Conservation (phyloP, 306 rosid species). For the Cicer bijugum region DNA sequence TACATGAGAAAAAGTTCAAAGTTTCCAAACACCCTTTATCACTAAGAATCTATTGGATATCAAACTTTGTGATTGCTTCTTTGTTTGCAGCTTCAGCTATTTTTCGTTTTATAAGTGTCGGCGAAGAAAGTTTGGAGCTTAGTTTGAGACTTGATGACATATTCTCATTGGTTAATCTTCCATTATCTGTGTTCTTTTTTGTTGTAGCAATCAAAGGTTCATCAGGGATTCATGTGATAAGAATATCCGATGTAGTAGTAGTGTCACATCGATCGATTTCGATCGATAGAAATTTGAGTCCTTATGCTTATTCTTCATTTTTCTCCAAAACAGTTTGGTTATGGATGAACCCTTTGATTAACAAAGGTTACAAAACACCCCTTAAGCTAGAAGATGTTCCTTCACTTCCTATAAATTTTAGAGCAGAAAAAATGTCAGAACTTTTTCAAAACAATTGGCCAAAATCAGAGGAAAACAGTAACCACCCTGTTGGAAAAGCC, state of each 20-base stretch:
- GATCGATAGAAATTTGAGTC: constrained; percentile 42
- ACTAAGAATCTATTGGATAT: constrained; percentile 48
- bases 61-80: constrained; percentile 41
- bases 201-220: constrained; percentile 33
- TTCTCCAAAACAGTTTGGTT: constrained; percentile 46
- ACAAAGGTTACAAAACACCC: constrained; percentile 46
- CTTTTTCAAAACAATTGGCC: constrained; percentile 77
- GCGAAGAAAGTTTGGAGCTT: constrained; percentile 26
- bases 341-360: constrained; percentile 56
- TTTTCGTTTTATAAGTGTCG: constrained; percentile 23
- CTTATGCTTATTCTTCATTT: constrained; percentile 47
- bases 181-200: constrained; percentile 42
- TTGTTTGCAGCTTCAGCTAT: constrained; percentile 50
- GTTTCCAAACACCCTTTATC: constrained; percentile 48
- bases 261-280: constrained; percentile 27
- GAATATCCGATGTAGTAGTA: constrained; percentile 41
- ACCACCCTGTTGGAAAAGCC: constrained; percentile 68
- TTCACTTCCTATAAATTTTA: constrained; percentile 42
- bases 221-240: constrained; percentile 49
- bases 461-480: constrained; percentile 61
- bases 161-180: constrained; percentile 47
- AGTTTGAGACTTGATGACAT: constrained; percentile 54
- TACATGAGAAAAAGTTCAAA: constrained; percentile 49
- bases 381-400: constrained; percentile 55
- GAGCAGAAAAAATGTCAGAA: constrained; percentile 57